Percentiles rank a stretch among this genome's conserved stretches.
Evolutionary conservation across 768 basidiomycete genomes (phyloP).

Genomic region (Candolleomyces aberdarensis): DNA sequence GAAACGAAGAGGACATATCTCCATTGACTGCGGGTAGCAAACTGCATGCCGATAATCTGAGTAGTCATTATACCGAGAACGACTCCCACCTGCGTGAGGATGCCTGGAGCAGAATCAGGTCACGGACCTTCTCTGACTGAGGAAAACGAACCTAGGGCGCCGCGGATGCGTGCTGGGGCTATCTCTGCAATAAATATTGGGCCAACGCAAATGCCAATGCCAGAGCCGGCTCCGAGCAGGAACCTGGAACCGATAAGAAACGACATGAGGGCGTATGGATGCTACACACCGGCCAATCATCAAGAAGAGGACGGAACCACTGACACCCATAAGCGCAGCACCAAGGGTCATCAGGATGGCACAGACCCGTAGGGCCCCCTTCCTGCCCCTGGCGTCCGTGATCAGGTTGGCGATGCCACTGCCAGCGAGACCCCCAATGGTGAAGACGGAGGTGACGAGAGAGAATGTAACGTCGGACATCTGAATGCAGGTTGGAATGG

Average conservation of each 20-base stretch:
- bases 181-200: constrained; percentile 88
- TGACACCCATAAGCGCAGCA: constrained; percentile 62
- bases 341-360: constrained; percentile 56
- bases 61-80: constrained; percentile 87
- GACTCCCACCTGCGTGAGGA: constrained; percentile 78
- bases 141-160: constrained; percentile 57
- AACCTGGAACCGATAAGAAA: constrained; percentile 36
- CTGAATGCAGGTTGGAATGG: constrained; percentile 71
- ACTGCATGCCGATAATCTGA: constrained; percentile 68
- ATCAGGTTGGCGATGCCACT: constrained; percentile 63
- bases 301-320: constrained; percentile 52
- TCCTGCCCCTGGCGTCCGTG: constrained; percentile 73
- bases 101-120: constrained; percentile 40
- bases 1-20: constrained; percentile 69
- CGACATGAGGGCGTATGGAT: constrained; percentile 12
- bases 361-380: constrained; percentile 59
- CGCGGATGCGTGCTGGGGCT: constrained; percentile 71
- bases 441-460: constrained; percentile 80
- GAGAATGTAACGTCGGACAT: constrained; percentile 81
- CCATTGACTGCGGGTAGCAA: constrained; percentile 72
- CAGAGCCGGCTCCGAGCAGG: constrained; percentile 67
- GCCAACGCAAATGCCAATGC: constrained; percentile 72
- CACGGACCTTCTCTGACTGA: background rate
- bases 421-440: constrained; percentile 82
- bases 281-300: constrained; percentile 57